Base-by-base conservation (phyloP, 345 rosid genomes). In the Noccaea bulbosa region DNA sequence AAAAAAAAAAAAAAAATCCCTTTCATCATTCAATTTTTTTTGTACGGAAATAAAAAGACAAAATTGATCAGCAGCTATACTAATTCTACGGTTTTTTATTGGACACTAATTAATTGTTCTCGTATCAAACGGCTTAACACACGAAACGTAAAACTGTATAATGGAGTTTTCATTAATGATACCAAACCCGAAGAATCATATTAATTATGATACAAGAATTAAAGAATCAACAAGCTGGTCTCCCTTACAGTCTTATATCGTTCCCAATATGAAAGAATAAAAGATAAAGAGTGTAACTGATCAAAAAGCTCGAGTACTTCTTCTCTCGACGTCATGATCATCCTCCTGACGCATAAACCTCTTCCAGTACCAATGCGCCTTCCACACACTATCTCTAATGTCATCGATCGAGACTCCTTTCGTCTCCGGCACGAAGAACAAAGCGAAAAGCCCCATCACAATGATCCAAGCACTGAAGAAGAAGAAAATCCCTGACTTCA, bases 401-500 rank as follows among this genome's bases (percentile, higher is more conserved):
- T 40, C 72, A 47, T 88, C 93, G 30, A 77, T 76, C 11, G 85
- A 85, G 12, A 90, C 65, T 5, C 81, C 81, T 66, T 85, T 85
- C 0, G 87, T 86, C 82, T 87, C 91, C 0, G 90, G 93, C n/a
- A 87, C 11, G 45, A 81, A 69, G 73, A 84, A 83, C n/a, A 73
- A 1, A 1, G 79, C 60, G 33, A 84, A 87, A 5, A 87, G 2
- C 16, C 83, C 86, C 95, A 88, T 91, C 27, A 54, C 55, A 1
- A 91, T 3, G 46, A 88, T 85, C 93, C 90, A 91, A n/a, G 22
- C 84, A 0, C 85, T 78, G 8, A 85, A 86, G 83, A 87, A 87
- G 83, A 85, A 83, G 79, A 87, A 88, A 5, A 86, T 84, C 9
- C 44, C 54, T 1, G 86, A 81, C 6, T 50, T 63, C 87, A 86